Percentiles rank a stretch among this genome's conserved stretches.
These are phyloP conservation scores for Malbranchea zuffiana DNA, from an alignment of 2,329 filamentous ascomycete genomes.

Conservation along the genomic window DNA sequence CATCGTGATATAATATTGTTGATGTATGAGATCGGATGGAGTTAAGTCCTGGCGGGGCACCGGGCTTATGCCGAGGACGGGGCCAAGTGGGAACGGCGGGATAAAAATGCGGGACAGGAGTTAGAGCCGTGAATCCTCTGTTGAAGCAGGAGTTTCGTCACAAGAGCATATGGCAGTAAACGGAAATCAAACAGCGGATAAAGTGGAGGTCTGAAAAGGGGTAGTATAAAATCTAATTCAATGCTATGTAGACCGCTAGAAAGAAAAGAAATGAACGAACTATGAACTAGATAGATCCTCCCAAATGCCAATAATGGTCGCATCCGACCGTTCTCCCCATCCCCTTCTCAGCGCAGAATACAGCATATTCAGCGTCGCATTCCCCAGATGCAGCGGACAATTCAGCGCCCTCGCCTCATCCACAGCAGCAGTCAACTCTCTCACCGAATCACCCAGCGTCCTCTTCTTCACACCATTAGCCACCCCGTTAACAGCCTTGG, in stretches of 20 bases:
- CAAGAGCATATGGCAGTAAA: not conserved
- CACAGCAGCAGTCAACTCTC: conserved; percentile 32
- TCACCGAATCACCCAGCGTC: conserved; percentile 29
- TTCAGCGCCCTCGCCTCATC: conserved; percentile 33
- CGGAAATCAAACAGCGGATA: not conserved
- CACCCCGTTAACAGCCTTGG: conserved; percentile 20
- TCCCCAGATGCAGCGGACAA: conserved; percentile 30
- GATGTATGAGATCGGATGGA: no score
- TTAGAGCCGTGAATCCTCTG: no score
- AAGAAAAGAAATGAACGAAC: no score
- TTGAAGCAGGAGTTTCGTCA: no score
- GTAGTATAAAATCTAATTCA: not conserved
- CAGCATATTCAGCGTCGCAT: conserved; percentile 28
- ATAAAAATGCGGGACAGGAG: no score
- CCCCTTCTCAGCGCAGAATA: conserved; percentile 25
- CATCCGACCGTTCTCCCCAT: conserved; percentile 21
- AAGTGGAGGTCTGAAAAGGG: not conserved
- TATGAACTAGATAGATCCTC: conserved; percentile 21
- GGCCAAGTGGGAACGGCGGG: no score
- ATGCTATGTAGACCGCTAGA: not conserved
- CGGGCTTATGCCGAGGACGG: no score
- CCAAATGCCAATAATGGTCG: conserved; percentile 25
- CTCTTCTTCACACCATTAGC: conserved; percentile 21
- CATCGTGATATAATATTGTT: no score
- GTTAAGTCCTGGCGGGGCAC: no score